These are phyloP conservation scores for Wickerhamomyces strasburgensis DNA, from an alignment of 805 yeast genomes.

Conservation along the genomic window DNA sequence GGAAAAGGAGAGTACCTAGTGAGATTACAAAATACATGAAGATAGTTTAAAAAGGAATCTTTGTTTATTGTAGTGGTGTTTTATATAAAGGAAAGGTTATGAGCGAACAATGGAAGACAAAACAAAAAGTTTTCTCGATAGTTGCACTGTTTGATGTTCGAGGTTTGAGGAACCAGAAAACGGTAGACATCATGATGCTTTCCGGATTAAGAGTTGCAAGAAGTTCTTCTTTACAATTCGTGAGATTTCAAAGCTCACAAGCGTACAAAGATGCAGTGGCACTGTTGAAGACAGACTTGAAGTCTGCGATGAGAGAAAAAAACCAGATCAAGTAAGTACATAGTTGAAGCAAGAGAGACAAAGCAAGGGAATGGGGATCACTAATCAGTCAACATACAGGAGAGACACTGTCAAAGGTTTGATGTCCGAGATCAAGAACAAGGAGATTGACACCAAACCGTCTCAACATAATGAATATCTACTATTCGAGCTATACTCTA, in stretches of 20 bases:
- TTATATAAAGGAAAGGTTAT: too few relatives aligned
- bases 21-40: too few relatives aligned
- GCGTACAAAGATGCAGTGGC: conserved; percentile 32
- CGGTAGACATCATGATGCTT: too few relatives aligned
- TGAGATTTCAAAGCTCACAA: conserved; percentile 28
- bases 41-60: background rate
- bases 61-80: background rate
- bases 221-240: too few relatives aligned
- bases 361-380: too few relatives aligned
- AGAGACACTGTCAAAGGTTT: conserved; percentile 42
- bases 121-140: too few relatives aligned
- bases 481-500: conserved; percentile 34
- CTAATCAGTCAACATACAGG: conserved; percentile 3
- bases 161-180: too few relatives aligned
- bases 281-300: conserved; percentile 37
- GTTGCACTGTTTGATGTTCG: too few relatives aligned
- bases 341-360: background rate
- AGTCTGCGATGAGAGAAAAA: conserved; percentile 43
- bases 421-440: conserved; percentile 39
- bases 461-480: conserved; percentile 30
- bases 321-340: conserved; percentile 28
- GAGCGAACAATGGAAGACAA: too few relatives aligned
- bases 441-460: conserved; percentile 35
- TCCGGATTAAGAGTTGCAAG: too few relatives aligned
- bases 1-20: conserved; percentile 54